Conservation (phyloP, 768 basidiomycete genomes). For the Collybia sordida region DNA sequence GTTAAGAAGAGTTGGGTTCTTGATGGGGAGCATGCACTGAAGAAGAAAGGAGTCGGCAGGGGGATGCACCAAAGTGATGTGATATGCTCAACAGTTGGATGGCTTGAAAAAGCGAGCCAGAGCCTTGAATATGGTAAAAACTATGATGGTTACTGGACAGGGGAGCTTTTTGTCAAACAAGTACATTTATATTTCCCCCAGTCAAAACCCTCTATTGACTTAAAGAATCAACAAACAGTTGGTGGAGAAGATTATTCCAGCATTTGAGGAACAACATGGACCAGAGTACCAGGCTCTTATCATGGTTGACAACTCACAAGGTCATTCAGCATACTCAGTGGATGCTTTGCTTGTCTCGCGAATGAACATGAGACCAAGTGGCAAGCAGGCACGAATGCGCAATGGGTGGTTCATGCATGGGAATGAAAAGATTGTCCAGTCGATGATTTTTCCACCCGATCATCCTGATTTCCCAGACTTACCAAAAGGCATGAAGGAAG, state of each 20-base stretch:
- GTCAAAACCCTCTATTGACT: constrained; percentile 20
- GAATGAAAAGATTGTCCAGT: constrained; percentile 23
- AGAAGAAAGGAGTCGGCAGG: constrained; percentile 36
- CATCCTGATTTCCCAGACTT: constrained; percentile 26
- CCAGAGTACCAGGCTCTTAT: constrained; percentile 31
- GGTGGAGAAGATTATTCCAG: constrained; percentile 25
- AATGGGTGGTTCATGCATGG: constrained; percentile 28
- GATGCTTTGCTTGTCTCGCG: constrained; percentile 31
- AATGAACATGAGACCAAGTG: constrained; percentile 39
- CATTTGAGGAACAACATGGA: constrained; percentile 26
- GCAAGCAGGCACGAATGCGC: constrained; percentile 33
- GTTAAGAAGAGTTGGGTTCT: constrained; percentile 30
- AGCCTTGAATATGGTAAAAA: constrained; percentile 42
- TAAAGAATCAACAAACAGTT: constrained; percentile 13
- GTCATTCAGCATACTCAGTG: constrained; percentile 32
- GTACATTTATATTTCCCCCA: constrained; percentile 2
- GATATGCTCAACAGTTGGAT: constrained; percentile 32
- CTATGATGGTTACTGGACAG: constrained; percentile 38
- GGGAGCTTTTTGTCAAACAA: constrained; percentile 23
- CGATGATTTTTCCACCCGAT: constrained; percentile 33
- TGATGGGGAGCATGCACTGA: constrained; percentile 29
- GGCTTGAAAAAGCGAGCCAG: constrained; percentile 28
- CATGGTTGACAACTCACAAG: constrained; percentile 41
- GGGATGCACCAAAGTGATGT: constrained; percentile 36
- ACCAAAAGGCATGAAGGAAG: constrained; percentile 20